Evolutionary conservation across 2,329 filamentous ascomycete genomes (phyloP), one percentile per base, ranked within the genome.

Genomic region (Helminthosporium solani): DNA sequence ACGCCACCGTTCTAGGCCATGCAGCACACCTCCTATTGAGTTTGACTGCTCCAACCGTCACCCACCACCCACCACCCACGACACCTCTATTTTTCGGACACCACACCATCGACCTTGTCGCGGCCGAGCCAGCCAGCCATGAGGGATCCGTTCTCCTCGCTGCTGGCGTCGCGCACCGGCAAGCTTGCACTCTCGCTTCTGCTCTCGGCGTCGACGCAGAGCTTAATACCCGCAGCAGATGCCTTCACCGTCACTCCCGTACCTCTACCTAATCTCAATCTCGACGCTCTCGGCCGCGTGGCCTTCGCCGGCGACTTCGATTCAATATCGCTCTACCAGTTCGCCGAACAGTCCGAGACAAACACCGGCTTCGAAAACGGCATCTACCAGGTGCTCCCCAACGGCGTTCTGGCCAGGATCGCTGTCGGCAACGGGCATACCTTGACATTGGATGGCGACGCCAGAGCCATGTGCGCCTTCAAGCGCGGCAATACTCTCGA

Each of bases 311-410:
- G 94, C 59, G 86, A 96, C 71, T 99, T 96, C 68, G 84, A 88
- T 62, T 89, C 90, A 44, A 87, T 97, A 60, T 96, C 94, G 11
- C 76, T 96, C 31, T 97, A 94, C 74, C 78, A 91, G 65, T 97
- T 85, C 62, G 78, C 86, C 61, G 88, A 87, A 52, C 92, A 99
- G 68, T 85, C 78, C 47, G 83, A 92, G 69, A 75, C 78, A 50
- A 73, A 79, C 14, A 81, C 83, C 59, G 83, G 74, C 60, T 82
- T 79, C 48, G 90, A 95, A 76, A 89, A 88, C 66, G 86, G 88
- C 15, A 80, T 99, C 33, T 80, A 96, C 44, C 83, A 86, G 16
- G 83, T 85, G 42, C 82, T 95, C 55, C 92, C 94, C 3, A 94
- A 96, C 72, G 90, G 91, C 58, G 83, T 84, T 21, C 89, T 96